Evolutionary conservation across 2,329 filamentous ascomycete genomes (phyloP), one percentile per base, ranked within the genome.

Genomic region (Diaporthe caulivora): DNA sequence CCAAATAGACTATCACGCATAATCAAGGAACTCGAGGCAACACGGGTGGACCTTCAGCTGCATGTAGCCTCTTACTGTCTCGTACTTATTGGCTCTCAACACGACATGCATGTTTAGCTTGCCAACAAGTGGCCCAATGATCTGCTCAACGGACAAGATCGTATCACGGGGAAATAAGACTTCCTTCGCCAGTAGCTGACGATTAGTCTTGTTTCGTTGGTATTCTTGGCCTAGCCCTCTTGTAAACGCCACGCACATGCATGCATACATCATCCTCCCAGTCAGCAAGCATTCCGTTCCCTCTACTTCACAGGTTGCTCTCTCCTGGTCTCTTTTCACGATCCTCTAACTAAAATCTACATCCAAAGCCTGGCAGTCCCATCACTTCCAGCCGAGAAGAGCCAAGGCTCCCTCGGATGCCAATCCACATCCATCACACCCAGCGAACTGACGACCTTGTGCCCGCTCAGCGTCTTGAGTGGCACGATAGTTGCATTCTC

Each of bases 401-500:
- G 93, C 97, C 97, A 98, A 2, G 96, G 95, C 83, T 98, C 94
- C 76, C 90, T 91, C 8, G 95, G 95, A 86, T 99, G 97, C 97
- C 97, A 99, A 80, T 98, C 94, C 37, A 99, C 86, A 82, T 98
- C 96, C 87, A 98, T 88, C 21, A 98, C 95, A 77, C 97, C 97
- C 73, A 99, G 85, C 77, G 95, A 93, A 80, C 91, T 93, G 80
- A 93, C 93, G 3, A 98, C 92, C 83, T 93, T 94, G 85, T 99
- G 97, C 1, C 97, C 97, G 80, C 91, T 93, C 64, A 99, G 88
- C 80, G 97, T 95, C 88, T 98, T 99, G 76, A 99, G 89, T 11
- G 97, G 97, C 68, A 98, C 97, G 80, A 99, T 98, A 18, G 93
- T 97, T 9, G 97, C 95, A 80, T 98, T 98, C 86, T 97, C 95